phyloP scores from a whole-genome alignment of 2,329 filamentous ascomycete species.

The Chaetomium globosum region DNA sequence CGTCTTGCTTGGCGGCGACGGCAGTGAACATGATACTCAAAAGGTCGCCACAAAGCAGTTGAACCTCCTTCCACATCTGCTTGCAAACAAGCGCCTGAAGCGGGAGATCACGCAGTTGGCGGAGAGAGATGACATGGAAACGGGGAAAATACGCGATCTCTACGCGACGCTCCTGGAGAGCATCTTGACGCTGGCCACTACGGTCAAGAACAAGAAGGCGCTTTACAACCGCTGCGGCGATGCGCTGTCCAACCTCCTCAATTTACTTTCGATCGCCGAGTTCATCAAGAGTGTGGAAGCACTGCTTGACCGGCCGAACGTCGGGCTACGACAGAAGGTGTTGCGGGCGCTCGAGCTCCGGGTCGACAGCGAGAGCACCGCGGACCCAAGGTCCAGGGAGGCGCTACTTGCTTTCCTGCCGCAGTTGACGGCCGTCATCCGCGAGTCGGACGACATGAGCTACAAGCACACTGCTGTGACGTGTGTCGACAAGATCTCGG shows the following conservation, averaged over 20 bases:
- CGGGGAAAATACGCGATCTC: constrained; percentile 66
- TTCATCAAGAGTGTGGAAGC: constrained; percentile 87
- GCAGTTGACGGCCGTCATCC: constrained; percentile 74
- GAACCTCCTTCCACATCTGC: constrained; percentile 58
- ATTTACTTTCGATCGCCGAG: constrained; percentile 81
- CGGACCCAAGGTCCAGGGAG: constrained; percentile 67
- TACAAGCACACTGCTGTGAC: constrained; percentile 84
- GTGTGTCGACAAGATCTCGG: constrained; percentile 89
- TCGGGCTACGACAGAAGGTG: constrained; percentile 76
- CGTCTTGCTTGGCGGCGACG: constrained; percentile 64
- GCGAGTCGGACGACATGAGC: constrained; percentile 69
- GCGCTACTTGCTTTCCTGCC: constrained; percentile 78
- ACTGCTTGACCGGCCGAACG: constrained; percentile 73
- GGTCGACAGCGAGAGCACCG: constrained; percentile 71
- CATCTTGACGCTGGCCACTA: constrained; percentile 66
- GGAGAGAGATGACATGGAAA: constrained; percentile 66
- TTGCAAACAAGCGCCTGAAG: constrained; percentile 61
- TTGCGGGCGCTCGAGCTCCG: constrained; percentile 79
- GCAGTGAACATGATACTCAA: constrained; percentile 52
- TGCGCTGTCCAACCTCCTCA: constrained; percentile 76
- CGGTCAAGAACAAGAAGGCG: constrained; percentile 58
- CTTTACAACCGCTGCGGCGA: constrained; percentile 65
- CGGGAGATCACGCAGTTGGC: constrained; percentile 59
- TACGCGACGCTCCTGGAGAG: constrained; percentile 70
- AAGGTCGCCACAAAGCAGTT: constrained; percentile 59